Percentiles rank a stretch among this genome's conserved stretches.
phyloP scores from a whole-genome alignment of 208 protist species.

The Leishmania mexicana region DNA sequence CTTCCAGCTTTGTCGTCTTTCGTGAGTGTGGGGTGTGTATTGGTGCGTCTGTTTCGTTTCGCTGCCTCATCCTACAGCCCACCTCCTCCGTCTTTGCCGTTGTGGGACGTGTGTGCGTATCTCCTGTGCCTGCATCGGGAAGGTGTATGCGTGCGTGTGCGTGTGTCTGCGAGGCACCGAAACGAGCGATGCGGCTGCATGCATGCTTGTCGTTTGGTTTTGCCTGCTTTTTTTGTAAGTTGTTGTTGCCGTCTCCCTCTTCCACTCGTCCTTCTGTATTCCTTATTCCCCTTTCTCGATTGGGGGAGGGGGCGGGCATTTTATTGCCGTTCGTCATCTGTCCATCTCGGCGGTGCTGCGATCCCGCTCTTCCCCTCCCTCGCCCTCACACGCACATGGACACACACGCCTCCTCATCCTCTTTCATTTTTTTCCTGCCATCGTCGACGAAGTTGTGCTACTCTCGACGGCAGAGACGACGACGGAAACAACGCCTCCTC shows the following conservation, averaged over 20 bases:
- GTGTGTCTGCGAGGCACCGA: no score
- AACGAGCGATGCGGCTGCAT: no score
- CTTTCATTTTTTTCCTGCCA: not conserved
- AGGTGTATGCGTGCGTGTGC: not conserved
- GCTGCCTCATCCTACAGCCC: not conserved
- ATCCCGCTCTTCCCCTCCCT: not conserved
- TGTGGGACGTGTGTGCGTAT: not conserved
- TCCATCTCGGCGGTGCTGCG: not conserved
- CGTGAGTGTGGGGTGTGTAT: not conserved
- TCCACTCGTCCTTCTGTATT: not conserved
- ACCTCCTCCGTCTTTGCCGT: not conserved
- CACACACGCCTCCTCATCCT: not conserved
- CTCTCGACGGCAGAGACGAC: not conserved
- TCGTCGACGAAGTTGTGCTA: not conserved
- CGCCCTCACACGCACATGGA: not conserved
- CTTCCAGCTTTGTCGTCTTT: not conserved
- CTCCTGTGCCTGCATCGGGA: not conserved
- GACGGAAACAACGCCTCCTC: not conserved
- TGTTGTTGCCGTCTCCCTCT: not conserved
- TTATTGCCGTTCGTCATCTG: not conserved
- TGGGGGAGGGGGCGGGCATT: not conserved
- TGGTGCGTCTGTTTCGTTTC: not conserved
- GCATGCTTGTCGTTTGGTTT: not conserved
- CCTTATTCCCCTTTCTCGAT: not conserved
- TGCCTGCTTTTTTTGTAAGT: no score